A percentile compares a stretch with the other conserved stretches of the same genome.
Evolutionary conservation across 2,329 filamentous ascomycete species (phyloP).

Genomic region (Graphium sp.): DNA sequence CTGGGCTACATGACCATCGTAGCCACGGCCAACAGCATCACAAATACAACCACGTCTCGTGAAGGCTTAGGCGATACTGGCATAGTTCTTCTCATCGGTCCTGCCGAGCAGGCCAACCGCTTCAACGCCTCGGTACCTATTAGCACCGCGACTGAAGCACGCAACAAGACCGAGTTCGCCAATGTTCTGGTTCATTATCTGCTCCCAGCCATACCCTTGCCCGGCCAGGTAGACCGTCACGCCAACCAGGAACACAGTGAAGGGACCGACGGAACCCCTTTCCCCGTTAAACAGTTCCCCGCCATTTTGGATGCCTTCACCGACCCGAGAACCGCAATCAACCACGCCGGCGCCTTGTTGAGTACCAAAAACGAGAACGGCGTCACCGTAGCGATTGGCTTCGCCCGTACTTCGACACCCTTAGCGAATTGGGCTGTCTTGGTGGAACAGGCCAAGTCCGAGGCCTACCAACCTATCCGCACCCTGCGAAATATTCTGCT

Average conservation of each 20-base stretch:
- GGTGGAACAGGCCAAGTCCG: conserved; percentile 56
- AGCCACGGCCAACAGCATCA: conserved; percentile 48
- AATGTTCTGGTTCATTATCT: conserved; percentile 37
- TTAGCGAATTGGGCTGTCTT: conserved; percentile 72
- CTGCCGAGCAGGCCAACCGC: conserved; percentile 47
- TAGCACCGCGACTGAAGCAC: conserved; percentile 27
- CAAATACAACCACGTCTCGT: conserved; percentile 41
- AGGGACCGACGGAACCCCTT: conserved; percentile 29
- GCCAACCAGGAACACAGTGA: conserved; percentile 12
- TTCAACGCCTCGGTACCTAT: conserved; percentile 29
- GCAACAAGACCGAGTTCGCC: conserved; percentile 19
- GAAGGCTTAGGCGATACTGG: conserved; percentile 60
- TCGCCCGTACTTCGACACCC: conserved; percentile 47
- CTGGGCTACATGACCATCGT: conserved; percentile 75
- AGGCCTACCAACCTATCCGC: conserved; percentile 62
- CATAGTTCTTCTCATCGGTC: conserved; percentile 53
- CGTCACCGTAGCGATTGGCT: conserved; percentile 59
- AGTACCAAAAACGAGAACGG: conserved; percentile 59
- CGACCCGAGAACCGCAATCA: conserved; percentile 26
- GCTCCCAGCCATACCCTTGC: conserved; percentile 31
- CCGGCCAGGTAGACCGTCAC: conserved; percentile 29
- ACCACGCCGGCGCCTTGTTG: conserved; percentile 53
- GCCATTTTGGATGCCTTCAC: conserved; percentile 45
- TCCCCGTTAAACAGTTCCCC: conserved; percentile 43
- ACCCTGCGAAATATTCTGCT: conserved; percentile 66